Evolutionary conservation across 805 yeast species (phyloP).

Genomic region (Barnettozyma pratensis): DNA sequence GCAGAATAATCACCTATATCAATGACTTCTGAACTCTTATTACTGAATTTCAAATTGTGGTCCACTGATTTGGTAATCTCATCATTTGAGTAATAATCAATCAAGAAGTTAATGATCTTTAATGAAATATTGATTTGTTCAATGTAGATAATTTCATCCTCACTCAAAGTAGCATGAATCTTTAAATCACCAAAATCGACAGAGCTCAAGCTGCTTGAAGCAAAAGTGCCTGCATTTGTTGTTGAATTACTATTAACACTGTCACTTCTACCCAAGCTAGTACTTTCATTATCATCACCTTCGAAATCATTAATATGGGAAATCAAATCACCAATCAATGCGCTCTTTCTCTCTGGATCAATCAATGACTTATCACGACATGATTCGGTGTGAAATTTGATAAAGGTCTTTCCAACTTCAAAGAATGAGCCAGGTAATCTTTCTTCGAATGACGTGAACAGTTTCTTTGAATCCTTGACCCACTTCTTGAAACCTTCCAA

Average conservation of each 20-base stretch:
- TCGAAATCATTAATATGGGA: conserved; percentile 73
- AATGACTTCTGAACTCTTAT: conserved; percentile 8
- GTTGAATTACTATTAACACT: conserved; percentile 20
- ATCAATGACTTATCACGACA: conserved; percentile 31
- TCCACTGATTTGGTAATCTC: not conserved
- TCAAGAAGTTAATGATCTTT: conserved; percentile 50
- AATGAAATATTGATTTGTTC: conserved; percentile 58
- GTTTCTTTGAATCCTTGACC: conserved; percentile 51
- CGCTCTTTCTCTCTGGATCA: conserved; percentile 52
- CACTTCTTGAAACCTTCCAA: conserved; percentile 35
- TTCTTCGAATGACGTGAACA: conserved; percentile 59
- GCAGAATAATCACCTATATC: conserved; percentile 18
- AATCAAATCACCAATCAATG: conserved; percentile 77
- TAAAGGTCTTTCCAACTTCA: conserved; percentile 68
- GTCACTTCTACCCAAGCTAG: conserved; percentile 25
- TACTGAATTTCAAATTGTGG: not conserved
- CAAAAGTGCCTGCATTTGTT: not conserved
- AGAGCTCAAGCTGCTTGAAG: not conserved
- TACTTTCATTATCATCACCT: conserved; percentile 32
- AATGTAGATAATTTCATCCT: conserved; percentile 62
- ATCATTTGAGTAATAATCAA: conserved; percentile 30
- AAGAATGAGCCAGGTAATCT: conserved; percentile 76
- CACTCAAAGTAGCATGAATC: conserved; percentile 73
- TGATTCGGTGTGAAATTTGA: conserved; percentile 67
- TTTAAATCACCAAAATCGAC: conserved; percentile 22